Conservation (phyloP, 176 grass and related monocot genomes). For the Avena insularis region DNA sequence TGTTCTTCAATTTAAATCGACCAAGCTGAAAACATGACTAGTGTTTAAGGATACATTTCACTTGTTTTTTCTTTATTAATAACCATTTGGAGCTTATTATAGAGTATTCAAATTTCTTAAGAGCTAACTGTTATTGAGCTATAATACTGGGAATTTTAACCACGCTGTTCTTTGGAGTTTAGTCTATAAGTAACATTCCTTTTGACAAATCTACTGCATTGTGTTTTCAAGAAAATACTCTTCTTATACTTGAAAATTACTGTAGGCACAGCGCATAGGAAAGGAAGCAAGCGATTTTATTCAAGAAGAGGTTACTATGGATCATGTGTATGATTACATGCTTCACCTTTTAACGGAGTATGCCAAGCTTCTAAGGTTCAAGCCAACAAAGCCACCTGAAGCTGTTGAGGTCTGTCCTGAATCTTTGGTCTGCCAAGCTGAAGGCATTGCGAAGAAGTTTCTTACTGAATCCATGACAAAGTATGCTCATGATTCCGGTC, state of each 20-base stretch:
- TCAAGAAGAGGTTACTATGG: conserved; percentile 73
- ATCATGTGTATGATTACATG: conserved; percentile 89
- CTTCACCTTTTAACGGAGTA: conserved; percentile 84
- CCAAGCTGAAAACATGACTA: background rate
- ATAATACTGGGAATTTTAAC: conserved; percentile 4
- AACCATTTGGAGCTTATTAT: conserved; percentile 3
- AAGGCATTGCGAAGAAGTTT: conserved; percentile 63
- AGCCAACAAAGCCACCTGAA: conserved; percentile 65
- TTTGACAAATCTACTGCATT: background rate
- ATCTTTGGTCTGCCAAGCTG: conserved; percentile 71
- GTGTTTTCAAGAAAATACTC: conserved; percentile 10
- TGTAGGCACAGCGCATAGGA: conserved; percentile 79
- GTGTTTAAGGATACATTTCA: conserved; percentile 1
- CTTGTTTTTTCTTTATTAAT: background rate
- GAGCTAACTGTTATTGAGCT: background rate
- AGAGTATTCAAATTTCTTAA: background rate
- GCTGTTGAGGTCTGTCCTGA: conserved; percentile 70
- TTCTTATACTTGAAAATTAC: conserved; percentile 29
- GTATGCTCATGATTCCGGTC: conserved; percentile 42
- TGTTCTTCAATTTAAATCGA: background rate
- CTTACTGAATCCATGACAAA: conserved; percentile 74
- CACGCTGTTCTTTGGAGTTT: background rate
- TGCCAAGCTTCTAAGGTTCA: conserved; percentile 79
- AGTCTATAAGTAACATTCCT: background rate
- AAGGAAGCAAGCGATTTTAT: conserved; percentile 75